These are phyloP conservation scores for Globisporangium alternatum DNA, from an alignment of 352 stramenopile species.

Conservation along the genomic window DNA sequence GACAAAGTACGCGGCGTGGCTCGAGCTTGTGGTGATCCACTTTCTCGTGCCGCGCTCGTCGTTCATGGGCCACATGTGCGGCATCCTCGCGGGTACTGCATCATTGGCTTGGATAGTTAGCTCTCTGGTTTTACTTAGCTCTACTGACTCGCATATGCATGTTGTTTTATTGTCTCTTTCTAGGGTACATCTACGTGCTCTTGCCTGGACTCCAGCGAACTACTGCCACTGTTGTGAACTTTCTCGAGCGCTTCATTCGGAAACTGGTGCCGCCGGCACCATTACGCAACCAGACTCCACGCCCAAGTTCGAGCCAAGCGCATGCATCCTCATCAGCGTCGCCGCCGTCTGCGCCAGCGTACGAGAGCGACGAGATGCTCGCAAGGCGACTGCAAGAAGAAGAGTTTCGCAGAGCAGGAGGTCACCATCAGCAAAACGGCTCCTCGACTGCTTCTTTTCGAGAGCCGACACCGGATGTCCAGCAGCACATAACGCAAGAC, in stretches of 20 bases:
- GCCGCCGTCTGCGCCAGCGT: neutral
- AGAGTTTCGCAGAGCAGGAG: conserved; percentile 15
- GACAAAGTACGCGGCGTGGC: conserved; percentile 86
- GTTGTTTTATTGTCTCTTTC: neutral
- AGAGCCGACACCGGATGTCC: neutral
- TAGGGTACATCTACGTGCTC: conserved; percentile 21
- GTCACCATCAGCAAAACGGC: neutral
- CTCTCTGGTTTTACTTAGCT: neutral
- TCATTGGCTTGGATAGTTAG: too few species aligned
- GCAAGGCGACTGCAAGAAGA: conserved; percentile 28
- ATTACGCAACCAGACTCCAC: neutral
- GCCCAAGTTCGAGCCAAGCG: neutral
- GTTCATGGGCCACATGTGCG: conserved; percentile 84
- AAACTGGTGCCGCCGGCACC: conserved; percentile 1
- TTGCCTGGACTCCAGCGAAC: conserved; percentile 8
- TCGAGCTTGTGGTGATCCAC: conserved; percentile 86
- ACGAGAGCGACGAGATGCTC: conserved; percentile 20
- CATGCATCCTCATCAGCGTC: neutral
- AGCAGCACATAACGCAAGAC: conserved; percentile 19
- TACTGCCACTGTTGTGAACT: neutral
- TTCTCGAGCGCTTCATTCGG: neutral
- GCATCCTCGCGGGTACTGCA: conserved; percentile 70
- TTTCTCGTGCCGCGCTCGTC: conserved; percentile 77
- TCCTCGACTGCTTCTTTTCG: neutral
- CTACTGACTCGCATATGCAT: neutral